Percentiles rank a stretch among this genome's conserved stretches.
These are phyloP conservation scores for Sarocladium strictum DNA, from an alignment of 2,329 filamentous ascomycete genomes.

Conservation along the genomic window DNA sequence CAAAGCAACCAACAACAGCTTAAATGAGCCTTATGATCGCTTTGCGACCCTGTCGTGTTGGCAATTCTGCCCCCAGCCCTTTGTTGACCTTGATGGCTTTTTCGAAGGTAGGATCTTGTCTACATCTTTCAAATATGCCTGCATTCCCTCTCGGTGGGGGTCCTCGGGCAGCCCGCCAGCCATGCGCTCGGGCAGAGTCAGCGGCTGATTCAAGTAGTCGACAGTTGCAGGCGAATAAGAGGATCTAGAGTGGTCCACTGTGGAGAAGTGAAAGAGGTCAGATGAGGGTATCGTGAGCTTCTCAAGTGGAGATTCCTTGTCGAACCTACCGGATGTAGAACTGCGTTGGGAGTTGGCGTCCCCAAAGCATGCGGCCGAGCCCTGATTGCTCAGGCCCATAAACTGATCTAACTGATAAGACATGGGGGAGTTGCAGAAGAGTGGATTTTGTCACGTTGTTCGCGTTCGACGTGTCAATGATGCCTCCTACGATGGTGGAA, in stretches of 20 bases:
- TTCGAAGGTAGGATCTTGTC: neutral
- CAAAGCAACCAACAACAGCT: no score
- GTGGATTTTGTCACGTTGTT: neutral
- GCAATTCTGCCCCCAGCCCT: neutral
- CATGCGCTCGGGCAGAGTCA: neutral
- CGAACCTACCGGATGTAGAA: neutral
- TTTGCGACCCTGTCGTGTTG: neutral
- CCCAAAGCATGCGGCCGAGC: neutral
- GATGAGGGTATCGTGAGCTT: neutral
- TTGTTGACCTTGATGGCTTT: neutral
- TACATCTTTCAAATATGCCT: neutral
- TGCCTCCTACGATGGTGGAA: neutral
- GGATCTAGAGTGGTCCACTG: neutral
- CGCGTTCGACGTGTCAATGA: no score
- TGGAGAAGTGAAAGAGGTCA: neutral
- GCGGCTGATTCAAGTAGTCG: neutral
- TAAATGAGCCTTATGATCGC: no score
- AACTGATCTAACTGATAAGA: neutral
- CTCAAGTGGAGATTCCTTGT: neutral
- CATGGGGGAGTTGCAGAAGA: neutral
- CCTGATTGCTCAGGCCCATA: neutral
- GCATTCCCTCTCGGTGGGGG: neutral
- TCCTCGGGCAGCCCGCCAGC: neutral
- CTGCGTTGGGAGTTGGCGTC: neutral
- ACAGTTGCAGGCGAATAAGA: neutral